Conservation (phyloP, 2,329 filamentous ascomycete genomes). For the Colletotrichum brevisporum region DNA sequence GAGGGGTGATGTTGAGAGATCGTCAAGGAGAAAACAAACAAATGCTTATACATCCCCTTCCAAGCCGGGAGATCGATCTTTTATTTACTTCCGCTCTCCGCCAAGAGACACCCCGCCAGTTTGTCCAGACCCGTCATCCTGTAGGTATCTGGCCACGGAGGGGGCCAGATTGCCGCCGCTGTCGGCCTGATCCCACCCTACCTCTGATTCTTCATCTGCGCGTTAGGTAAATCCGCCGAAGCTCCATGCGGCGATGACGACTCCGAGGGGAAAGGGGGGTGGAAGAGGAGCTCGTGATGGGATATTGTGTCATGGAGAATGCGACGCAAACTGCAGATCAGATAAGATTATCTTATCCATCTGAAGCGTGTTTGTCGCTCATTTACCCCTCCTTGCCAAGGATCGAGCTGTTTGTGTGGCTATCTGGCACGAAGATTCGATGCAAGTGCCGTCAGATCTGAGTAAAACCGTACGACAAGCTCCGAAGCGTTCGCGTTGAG, state of each 20-base stretch:
- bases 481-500: background rate
- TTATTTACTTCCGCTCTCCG: conserved; percentile 17
- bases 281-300: conserved; percentile 5
- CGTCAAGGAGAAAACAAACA: background rate
- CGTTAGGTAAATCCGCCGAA: conserved; percentile 26
- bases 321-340: conserved; percentile 41
- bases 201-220: background rate
- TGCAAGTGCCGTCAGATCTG: conserved; percentile 7
- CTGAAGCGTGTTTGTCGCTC: conserved; percentile 33
- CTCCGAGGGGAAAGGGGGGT: background rate
- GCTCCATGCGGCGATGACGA: conserved; percentile 24
- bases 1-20: background rate
- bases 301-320: conserved; percentile 22
- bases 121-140: background rate
- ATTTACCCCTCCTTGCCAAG: conserved; percentile 35
- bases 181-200: conserved; percentile 7
- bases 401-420: background rate
- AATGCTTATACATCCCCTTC: background rate
- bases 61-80: conserved; percentile 3
- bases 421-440: background rate
- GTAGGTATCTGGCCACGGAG: conserved; percentile 9
- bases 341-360: conserved; percentile 52
- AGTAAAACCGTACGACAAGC: conserved; percentile 4
- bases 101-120: conserved; percentile 12
- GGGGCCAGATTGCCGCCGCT: background rate